A percentile compares a stretch with the other conserved stretches of the same genome.
Evolutionary conservation across 1,139 yeast genomes (phyloP).

Genomic region (Sugiyamaella pinicola): DNA sequence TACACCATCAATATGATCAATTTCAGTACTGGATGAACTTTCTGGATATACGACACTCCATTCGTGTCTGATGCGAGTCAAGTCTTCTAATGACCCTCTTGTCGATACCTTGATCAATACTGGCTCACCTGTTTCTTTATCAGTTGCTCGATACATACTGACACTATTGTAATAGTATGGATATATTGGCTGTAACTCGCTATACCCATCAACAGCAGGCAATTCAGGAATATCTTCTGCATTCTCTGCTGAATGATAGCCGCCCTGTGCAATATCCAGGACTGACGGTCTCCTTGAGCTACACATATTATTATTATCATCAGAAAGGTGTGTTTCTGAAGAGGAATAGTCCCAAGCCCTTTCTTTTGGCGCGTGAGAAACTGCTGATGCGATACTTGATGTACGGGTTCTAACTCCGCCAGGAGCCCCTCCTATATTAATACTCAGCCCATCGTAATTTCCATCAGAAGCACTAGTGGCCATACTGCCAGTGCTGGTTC

Average conservation of each 20-base stretch:
- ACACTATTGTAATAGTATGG: slow-evolving; percentile 34
- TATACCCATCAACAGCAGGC: slow-evolving; percentile 32
- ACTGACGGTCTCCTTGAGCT: slow-evolving; percentile 18
- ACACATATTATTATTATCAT: neutral
- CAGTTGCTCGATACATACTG: slow-evolving; percentile 35
- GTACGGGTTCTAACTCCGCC: neutral
- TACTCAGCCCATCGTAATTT: slow-evolving; percentile 2
- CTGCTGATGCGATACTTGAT: neutral
- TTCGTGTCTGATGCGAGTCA: slow-evolving; percentile 37
- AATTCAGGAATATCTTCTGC: slow-evolving; percentile 14
- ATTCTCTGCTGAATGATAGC: slow-evolving; percentile 12
- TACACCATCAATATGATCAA: slow-evolving; percentile 32
- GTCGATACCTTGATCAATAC: slow-evolving; percentile 35
- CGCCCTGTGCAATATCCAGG: slow-evolving; percentile 4
- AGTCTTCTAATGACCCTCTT: slow-evolving; percentile 35
- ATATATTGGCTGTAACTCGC: slow-evolving; percentile 31
- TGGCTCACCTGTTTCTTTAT: slow-evolving; percentile 27
- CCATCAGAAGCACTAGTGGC: neutral
- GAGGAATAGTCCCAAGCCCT: neutral
- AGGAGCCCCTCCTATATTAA: slow-evolving; percentile 2
- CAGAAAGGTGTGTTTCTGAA: neutral
- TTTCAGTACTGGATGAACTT: slow-evolving; percentile 19
- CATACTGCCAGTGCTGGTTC: neutral
- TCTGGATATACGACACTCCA: slow-evolving; percentile 36
- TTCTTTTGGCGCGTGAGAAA: neutral